These are phyloP conservation scores for Globisporangium nunn DNA, from an alignment of 352 stramenopile species.

Conservation along the genomic window DNA sequence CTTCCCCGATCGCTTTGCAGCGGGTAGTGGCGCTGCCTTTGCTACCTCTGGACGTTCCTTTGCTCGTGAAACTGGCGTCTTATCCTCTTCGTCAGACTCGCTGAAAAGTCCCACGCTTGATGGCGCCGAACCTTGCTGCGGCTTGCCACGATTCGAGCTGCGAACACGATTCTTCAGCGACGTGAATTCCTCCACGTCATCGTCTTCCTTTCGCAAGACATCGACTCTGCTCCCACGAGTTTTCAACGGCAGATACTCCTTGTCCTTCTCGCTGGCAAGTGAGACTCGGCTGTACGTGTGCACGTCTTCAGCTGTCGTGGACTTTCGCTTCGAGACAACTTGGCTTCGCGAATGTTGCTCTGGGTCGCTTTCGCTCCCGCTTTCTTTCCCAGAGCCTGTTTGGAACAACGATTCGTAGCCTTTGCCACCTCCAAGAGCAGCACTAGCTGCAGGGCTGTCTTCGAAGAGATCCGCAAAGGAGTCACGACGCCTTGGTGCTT, in stretches of 20 bases:
- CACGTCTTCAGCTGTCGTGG: neutral
- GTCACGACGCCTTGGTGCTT: slow-evolving; percentile 30
- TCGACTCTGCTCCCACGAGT: neutral
- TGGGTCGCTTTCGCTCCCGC: neutral
- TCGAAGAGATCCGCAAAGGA: slow-evolving; percentile 78
- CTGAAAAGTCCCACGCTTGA: slow-evolving; percentile 1
- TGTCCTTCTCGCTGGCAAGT: neutral
- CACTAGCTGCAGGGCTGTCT: slow-evolving; percentile 23
- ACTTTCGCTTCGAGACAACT: neutral
- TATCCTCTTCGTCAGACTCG: slow-evolving; percentile 9
- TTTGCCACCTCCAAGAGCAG: slow-evolving; percentile 18
- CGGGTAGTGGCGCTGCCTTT: neutral
- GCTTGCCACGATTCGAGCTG: neutral
- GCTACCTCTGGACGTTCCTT: slow-evolving; percentile 3
- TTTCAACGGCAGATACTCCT: slow-evolving; percentile 6
- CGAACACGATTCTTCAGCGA: slow-evolving; percentile 16
- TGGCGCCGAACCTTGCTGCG: neutral
- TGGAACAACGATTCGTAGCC: slow-evolving; percentile 62
- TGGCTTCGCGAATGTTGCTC: neutral
- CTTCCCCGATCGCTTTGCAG: neutral
- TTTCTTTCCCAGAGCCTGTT: slow-evolving; percentile 9
- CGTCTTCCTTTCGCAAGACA: neutral
- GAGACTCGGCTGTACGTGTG: neutral
- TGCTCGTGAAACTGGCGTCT: neutral
- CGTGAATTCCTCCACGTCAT: slow-evolving; percentile 15